Base-by-base conservation (phyloP, 192 early-diverging fungal genomes). In the Backusella luteola region DNA sequence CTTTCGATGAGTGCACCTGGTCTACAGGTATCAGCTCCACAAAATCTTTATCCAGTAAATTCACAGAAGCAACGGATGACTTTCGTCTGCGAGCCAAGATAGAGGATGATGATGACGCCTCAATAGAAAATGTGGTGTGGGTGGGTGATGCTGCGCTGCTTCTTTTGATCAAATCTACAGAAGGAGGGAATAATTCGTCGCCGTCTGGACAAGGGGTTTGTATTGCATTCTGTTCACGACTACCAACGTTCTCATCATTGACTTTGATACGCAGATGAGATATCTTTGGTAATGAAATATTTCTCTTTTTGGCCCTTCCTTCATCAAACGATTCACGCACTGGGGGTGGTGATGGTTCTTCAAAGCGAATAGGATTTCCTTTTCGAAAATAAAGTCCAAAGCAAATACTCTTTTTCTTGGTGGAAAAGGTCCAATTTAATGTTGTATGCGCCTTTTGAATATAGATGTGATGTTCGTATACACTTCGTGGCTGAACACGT, bases 381-480 rank as follows among this genome's bases (percentile, higher is more conserved):
- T 69, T 23, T 36, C 67, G 14, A 71, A 39, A 77, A 49, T 59
- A 77, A 11, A 78, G 34, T 19, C 82, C 82, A 80, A 83, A 83
- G 21, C 59, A 39, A 21, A 83, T 83, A 11, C 73, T 83, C 9
- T 97, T 96, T 68, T 89, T 89, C 78, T 93, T 93, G 42, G 95
- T 99, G 21, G 90, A 92, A 82, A 98, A 99, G 83, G 90, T 93
- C 97, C 97, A 99, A 72, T 90, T 87, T 17, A 99, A 89, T 35
- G 93, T 93, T 73, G 93, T 91, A 17, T 91, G 92, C 4, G 85
- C 71, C 46, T 87, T 83, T 44, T 90, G 86, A 23, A 97, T 90
- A 66, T 89, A 87, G 36, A 99, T 87, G 53, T 89, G 92, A 84
- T 97, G 95, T 75, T 92, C 86, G 84, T 95, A 98, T 29, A 90